Base-by-base conservation (phyloP, 1,284 basidiomycete genomes). In the Erythrobasidium hasegawianum region DNA sequence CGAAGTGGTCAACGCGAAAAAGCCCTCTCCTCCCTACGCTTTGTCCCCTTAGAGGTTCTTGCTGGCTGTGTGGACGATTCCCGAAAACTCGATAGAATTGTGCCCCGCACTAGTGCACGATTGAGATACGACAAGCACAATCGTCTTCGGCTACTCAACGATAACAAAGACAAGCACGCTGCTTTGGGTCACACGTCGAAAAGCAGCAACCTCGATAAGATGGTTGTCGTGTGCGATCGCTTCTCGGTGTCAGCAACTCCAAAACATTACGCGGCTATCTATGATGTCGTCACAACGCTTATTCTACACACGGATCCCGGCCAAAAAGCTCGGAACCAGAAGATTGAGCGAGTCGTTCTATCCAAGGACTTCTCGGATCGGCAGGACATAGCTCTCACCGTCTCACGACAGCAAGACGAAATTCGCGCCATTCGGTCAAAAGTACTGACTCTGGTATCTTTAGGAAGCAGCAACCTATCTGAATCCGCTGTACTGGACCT, bases 111-210 rank as follows among this genome's bases (percentile, higher is more conserved):
- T 0, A 86, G 91, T 71, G 90, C 90, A 2, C 86, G 83, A 1
- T 83, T 96, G 71, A 86, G 87, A 60, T 90, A 94, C 75, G 95
- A 98, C 81, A 92, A 90, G 76, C 97, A 97, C 81, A 97, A 98
- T 77, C 85, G 88, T 53, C 82, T 95, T 11, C 86, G 92, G 52
- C 29, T 68, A n/a, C n/a, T 57, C 29, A 33, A 43, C 40, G 39
- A 60, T 14, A 33, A 11, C 18, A 14, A 18, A 14, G 41, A 49
- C 9, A 24, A 55, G 18, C 67, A 54, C 38, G 56, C 10, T 53
- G 59, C 39, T 18, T 41, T 38, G 39, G 45, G 26, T 50, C 27
- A 66, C 20, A 53, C 54, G 18, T 53, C 24, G 68, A 38, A 9
- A 77, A 77, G 20, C 81, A 47, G 43, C 14, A 47, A 40, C 90